These are phyloP conservation scores for Dillenia turbinata DNA, from an alignment of 164 flowering plant species.

Conservation along the genomic window DNA sequence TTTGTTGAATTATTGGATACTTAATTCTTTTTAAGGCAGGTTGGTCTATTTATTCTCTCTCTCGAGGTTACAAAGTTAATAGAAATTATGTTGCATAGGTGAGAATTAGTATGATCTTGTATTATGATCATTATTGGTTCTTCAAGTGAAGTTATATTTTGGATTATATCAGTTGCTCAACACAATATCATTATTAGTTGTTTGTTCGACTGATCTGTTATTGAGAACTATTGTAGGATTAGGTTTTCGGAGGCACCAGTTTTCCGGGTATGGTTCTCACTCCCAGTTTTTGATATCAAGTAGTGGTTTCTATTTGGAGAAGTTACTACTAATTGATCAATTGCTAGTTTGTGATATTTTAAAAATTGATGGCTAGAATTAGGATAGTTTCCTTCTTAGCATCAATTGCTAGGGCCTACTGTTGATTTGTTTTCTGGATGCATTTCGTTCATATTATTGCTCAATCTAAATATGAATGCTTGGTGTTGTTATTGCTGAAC, in stretches of 20 bases:
- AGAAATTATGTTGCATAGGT: not conserved
- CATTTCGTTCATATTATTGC: too few relatives aligned
- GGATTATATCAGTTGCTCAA: conserved; percentile 13
- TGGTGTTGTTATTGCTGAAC: too few relatives aligned
- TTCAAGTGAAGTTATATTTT: conserved; percentile 15
- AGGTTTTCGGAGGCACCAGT: conserved; percentile 44
- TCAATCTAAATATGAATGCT: too few relatives aligned
- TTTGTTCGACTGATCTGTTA: conserved; percentile 26
- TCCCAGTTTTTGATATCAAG: conserved; percentile 19
- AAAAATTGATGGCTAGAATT: conserved; percentile 9
- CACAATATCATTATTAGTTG: not conserved
- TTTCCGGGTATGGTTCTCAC: conserved; percentile 46
- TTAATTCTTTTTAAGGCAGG: conserved; percentile 22
- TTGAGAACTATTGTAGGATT: conserved; percentile 56
- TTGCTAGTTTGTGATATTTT: too few relatives aligned
- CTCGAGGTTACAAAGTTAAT: conserved; percentile 9
- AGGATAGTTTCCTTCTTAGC: not conserved
- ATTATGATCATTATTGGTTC: conserved; percentile 8
- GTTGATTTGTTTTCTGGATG: too few relatives aligned
- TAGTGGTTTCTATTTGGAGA: conserved; percentile 11
- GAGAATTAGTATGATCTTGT: conserved; percentile 7
- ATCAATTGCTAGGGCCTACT: too few relatives aligned
- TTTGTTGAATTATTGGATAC: conserved; percentile 21
- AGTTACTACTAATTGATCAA: not conserved
- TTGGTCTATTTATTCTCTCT: conserved; percentile 7